Percentiles rank a stretch among this genome's conserved stretches.
phyloP scores from a whole-genome alignment of 2,329 filamentous ascomycete genomes.

The Cercospora sp. region DNA sequence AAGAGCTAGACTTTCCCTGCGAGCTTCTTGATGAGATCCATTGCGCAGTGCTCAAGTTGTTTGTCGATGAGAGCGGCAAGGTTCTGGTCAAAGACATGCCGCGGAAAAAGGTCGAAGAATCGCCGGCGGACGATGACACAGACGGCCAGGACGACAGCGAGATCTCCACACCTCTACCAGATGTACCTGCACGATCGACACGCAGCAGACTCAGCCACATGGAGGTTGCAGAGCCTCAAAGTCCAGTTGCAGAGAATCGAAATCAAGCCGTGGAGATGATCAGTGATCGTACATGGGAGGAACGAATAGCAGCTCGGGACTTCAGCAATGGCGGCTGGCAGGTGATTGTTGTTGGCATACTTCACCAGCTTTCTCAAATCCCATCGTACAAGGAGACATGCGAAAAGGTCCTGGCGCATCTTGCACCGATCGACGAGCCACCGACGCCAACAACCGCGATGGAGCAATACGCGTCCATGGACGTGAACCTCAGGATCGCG shows the following conservation, averaged over 20 bases:
- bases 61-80: slow-evolving; percentile 79
- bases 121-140: slow-evolving; percentile 70
- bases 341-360: slow-evolving; percentile 78
- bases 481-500: slow-evolving; percentile 79
- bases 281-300: slow-evolving; percentile 76
- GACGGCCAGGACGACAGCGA: slow-evolving; percentile 63
- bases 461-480: slow-evolving; percentile 70
- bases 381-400: slow-evolving; percentile 69
- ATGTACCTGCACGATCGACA: slow-evolving; percentile 76
- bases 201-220: slow-evolving; percentile 72
- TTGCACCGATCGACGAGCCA: slow-evolving; percentile 77
- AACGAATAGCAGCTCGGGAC: slow-evolving; percentile 77
- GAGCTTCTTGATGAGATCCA: slow-evolving; percentile 89
- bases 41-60: slow-evolving; percentile 83
- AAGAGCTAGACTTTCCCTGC: slow-evolving; percentile 69
- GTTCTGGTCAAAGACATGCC: slow-evolving; percentile 65
- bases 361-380: slow-evolving; percentile 80
- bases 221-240: slow-evolving; percentile 64
- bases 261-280: slow-evolving; percentile 78
- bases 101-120: slow-evolving; percentile 72
- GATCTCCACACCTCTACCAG: slow-evolving; percentile 61
- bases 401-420: slow-evolving; percentile 73
- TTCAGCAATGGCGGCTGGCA: slow-evolving; percentile 91
- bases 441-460: slow-evolving; percentile 73
- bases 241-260: slow-evolving; percentile 37